Evolutionary conservation across 768 basidiomycete genomes (phyloP), one percentile per base, ranked within the genome.

Genomic region (Psilocybe tampanensis): DNA sequence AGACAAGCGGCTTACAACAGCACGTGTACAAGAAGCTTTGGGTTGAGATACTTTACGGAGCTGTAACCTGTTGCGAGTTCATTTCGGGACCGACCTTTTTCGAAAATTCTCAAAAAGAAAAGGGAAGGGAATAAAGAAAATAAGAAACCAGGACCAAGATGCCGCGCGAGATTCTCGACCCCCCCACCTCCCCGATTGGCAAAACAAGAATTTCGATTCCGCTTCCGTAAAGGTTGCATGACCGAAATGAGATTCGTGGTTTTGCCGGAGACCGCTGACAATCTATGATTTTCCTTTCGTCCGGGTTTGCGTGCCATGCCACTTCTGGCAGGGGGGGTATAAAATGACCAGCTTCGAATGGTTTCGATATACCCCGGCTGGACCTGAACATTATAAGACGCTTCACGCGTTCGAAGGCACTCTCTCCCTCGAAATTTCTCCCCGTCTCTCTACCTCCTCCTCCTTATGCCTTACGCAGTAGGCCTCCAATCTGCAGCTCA

Each of bases 401-500:
- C 63, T 55, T 61, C 56, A 56, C 56, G 58, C 58, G 58, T 56
- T 34, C 52, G 60, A 57, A 58, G 48, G 50, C 61, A 62, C 45
- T 47, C 60, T 52, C 59, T 58, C 49, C 61, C 29, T 13, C 60
- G 55, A 62, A 64, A 60, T 63, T 61, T 67, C 68, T 63, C 58
- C 63, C 64, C 53, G 55, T 64, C 60, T 59, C 56, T 48, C 39
- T 21, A 44, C 34, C 45, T 19, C 26, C 45, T 19, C 26, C 43
- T 55, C 58, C 62, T 55, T 54, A 82, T 83, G 80, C 81, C 81
- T 64, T 82, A 80, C 71, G 70, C 73, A 64, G 67, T 80, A 51
- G 82, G 81, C 49, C 70, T 83, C 43, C 75, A 81, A 60, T 70
- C 79, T 67, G 81, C 79, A 43, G 73, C 77, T 48, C 69, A 70